phyloP scores from a whole-genome alignment of 257 asterid species.

The Scutellaria baicalensis region DNA sequence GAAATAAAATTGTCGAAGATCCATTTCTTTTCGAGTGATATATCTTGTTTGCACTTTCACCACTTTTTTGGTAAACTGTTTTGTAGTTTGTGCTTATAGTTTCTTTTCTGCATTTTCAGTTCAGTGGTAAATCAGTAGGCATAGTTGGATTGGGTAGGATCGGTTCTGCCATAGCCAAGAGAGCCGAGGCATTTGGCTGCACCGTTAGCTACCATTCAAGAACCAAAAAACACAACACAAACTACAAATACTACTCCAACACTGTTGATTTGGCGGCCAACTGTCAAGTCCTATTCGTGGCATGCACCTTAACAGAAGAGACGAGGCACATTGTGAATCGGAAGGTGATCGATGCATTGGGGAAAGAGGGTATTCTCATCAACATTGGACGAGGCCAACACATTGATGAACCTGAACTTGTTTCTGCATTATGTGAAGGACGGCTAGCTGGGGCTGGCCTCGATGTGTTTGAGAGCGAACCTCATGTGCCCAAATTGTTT shows the following conservation, averaged over 20 bases:
- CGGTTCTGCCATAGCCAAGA: conserved; percentile 70
- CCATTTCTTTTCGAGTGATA: too few species aligned
- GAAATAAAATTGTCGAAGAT: too few species aligned
- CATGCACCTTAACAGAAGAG: conserved; percentile 57
- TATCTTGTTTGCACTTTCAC: too few species aligned
- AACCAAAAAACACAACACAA: conserved; percentile 42
- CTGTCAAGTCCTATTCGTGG: conserved; percentile 50
- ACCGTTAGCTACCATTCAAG: conserved; percentile 58
- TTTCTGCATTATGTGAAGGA: conserved; percentile 60
- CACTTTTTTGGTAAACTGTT: too few species aligned
- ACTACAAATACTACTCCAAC: conserved; percentile 41
- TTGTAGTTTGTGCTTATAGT: not conserved
- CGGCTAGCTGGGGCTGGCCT: conserved; percentile 88
- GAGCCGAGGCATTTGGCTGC: conserved; percentile 79
- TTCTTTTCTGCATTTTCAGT: conserved; percentile 30
- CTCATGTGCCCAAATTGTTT: conserved; percentile 48
- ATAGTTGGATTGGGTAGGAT: conserved; percentile 82
- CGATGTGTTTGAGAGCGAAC: conserved; percentile 75
- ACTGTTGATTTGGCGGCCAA: conserved; percentile 47
- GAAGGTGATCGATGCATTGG: conserved; percentile 58
- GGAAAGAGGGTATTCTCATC: conserved; percentile 61
- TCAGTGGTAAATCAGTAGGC: conserved; percentile 72
- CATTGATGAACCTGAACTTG: conserved; percentile 59
- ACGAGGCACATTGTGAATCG: conserved; percentile 54
- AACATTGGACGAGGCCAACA: conserved; percentile 70